Percentiles rank a stretch among this genome's conserved stretches.
phyloP scores from a whole-genome alignment of 1,284 basidiomycete genomes.

The Xerocomus amazonicus region DNA sequence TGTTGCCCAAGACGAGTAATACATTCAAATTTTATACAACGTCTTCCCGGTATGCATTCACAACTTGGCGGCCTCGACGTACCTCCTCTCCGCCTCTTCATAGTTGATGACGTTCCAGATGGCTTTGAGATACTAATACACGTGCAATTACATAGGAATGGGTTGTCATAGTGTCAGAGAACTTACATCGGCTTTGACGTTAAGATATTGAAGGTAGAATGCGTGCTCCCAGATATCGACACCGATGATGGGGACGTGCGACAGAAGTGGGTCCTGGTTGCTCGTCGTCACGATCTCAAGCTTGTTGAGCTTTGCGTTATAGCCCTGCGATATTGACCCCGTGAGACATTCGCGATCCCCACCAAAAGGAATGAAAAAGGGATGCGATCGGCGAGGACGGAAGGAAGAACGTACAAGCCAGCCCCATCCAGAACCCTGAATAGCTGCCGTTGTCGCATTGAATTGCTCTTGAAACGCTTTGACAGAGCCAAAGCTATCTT shows the following conservation, averaged over 20 bases:
- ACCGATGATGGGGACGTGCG: constrained; percentile 76
- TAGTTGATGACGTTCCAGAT: constrained; percentile 86
- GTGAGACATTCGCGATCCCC: background rate
- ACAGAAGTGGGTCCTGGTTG: constrained; percentile 87
- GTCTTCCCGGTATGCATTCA: constrained; percentile 12
- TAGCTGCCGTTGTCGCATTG: constrained; percentile 73
- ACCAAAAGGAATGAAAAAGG: too few species aligned
- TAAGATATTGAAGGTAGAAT: constrained; percentile 77
- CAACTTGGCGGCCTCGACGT: constrained; percentile 42
- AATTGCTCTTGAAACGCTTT: constrained; percentile 68
- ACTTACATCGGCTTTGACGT: constrained; percentile 69
- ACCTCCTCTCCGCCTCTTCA: constrained; percentile 72
- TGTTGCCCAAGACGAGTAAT: background rate
- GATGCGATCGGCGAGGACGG: too few species aligned
- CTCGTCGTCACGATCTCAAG: constrained; percentile 77
- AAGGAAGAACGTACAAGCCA: constrained; percentile 65
- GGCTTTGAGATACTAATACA: constrained; percentile 64
- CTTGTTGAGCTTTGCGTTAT: constrained; percentile 57
- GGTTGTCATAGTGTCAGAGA: background rate
- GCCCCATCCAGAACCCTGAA: constrained; percentile 93
- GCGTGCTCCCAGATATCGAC: constrained; percentile 89
- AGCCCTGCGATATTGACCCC: constrained; percentile 43
- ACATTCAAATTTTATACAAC: background rate
- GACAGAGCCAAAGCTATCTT: constrained; percentile 63
- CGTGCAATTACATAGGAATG: background rate